Evolutionary conservation across 805 yeast species (phyloP).

Genomic region (Ogataea allantospora): DNA sequence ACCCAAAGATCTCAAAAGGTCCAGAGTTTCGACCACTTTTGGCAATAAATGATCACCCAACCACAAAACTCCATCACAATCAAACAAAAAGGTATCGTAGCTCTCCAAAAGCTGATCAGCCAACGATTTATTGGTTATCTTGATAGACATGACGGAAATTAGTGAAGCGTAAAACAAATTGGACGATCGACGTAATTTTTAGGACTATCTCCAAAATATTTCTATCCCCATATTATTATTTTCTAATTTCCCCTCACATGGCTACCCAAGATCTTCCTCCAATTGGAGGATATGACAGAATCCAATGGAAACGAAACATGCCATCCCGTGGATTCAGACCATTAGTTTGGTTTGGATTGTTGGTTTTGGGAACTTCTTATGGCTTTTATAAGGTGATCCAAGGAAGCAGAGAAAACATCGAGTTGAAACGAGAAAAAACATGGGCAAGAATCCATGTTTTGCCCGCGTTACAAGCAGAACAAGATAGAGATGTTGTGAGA

Average conservation of each 20-base stretch:
- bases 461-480: slow-evolving; percentile 78
- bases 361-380: slow-evolving; percentile 62
- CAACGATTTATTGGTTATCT: slow-evolving; percentile 46
- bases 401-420: slow-evolving; percentile 75
- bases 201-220: too few species aligned
- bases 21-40: slow-evolving; percentile 70
- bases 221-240: neutral
- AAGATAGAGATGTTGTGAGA: slow-evolving; percentile 75
- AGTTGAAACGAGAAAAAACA: slow-evolving; percentile 67
- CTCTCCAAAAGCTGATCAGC: slow-evolving; percentile 54
- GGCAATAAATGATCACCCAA: slow-evolving; percentile 81
- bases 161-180: slow-evolving; percentile 7
- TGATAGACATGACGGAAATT: slow-evolving; percentile 40
- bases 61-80: slow-evolving; percentile 98
- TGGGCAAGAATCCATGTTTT: slow-evolving; percentile 74
- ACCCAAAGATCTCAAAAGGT: slow-evolving; percentile 48
- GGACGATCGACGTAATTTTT: slow-evolving; percentile 13
- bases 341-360: slow-evolving; percentile 61
- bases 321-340: slow-evolving; percentile 88
- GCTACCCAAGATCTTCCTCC: slow-evolving; percentile 78
- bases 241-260: slow-evolving; percentile 9
- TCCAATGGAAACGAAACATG: slow-evolving; percentile 85
- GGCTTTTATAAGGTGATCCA: slow-evolving; percentile 67
- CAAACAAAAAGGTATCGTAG: slow-evolving; percentile 87
- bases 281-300: slow-evolving; percentile 76